These are phyloP conservation scores for Diaporthe sp. DNA, from an alignment of 2,329 filamentous ascomycete species.

Conservation along the genomic window DNA sequence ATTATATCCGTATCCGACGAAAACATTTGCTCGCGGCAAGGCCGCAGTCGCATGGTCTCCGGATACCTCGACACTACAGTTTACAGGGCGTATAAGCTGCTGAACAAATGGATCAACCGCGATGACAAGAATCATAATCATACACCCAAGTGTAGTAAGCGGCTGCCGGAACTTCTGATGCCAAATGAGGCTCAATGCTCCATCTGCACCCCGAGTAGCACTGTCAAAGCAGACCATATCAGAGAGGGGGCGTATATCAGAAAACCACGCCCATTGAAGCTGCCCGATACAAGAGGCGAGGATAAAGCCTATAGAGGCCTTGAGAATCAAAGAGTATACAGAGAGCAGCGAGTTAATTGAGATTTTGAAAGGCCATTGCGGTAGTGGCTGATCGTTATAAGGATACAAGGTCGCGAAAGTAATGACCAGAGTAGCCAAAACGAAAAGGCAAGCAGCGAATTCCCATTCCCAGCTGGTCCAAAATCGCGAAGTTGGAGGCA, in stretches of 20 bases:
- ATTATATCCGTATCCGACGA: background rate
- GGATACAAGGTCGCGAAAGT: background rate
- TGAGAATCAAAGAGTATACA: background rate
- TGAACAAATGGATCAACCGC: background rate
- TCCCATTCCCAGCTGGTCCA: background rate
- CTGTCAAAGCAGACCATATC: background rate
- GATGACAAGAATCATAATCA: background rate
- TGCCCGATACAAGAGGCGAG: conserved; percentile 1
- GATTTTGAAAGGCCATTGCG: background rate
- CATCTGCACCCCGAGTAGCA: background rate
- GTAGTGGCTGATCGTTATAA: background rate
- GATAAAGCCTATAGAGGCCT: background rate
- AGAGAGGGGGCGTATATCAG: background rate
- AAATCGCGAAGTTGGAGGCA: background rate
- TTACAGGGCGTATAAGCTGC: background rate
- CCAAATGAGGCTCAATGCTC: background rate
- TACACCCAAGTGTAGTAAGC: background rate
- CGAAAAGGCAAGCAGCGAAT: background rate
- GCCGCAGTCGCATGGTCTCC: background rate
- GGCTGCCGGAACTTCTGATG: background rate
- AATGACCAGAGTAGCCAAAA: background rate
- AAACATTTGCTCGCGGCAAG: background rate
- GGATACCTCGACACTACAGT: background rate
- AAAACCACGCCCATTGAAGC: background rate
- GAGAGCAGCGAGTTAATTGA: background rate